phyloP scores from a whole-genome alignment of 2,329 filamentous ascomycete genomes.

The Colletotrichum scovillei region DNA sequence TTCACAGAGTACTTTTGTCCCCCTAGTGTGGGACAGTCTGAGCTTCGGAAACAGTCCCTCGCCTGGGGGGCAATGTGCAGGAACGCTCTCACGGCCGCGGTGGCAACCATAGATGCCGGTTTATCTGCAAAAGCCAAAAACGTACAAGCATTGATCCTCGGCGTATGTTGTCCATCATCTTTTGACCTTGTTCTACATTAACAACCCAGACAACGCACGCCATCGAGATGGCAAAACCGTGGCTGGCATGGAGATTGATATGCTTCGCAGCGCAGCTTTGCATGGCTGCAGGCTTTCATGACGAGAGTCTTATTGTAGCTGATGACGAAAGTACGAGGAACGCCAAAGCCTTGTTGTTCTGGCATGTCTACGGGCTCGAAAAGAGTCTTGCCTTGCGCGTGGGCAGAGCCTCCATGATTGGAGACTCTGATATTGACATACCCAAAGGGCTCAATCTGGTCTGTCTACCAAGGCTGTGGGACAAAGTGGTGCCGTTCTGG shows the following conservation, averaged over 20 bases:
- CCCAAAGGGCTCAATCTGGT: slow-evolving; percentile 45
- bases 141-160: slow-evolving; percentile 1
- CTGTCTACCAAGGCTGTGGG: slow-evolving; percentile 47
- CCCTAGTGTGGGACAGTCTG: neutral
- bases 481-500: slow-evolving; percentile 56
- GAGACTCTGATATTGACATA: slow-evolving; percentile 66
- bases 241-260: slow-evolving; percentile 8
- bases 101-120: neutral
- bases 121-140: neutral
- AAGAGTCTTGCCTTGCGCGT: slow-evolving; percentile 68
- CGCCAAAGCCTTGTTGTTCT: slow-evolving; percentile 50
- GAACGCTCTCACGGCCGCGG: slow-evolving; percentile 1
- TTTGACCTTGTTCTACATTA: no score
- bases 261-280: slow-evolving; percentile 7
- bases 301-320: slow-evolving; percentile 11
- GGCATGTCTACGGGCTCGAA: slow-evolving; percentile 66
- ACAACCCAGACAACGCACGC: slow-evolving; percentile 1
- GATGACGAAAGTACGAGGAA: neutral
- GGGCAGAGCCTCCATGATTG: slow-evolving; percentile 67
- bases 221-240: slow-evolving; percentile 16
- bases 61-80: slow-evolving; percentile 1
- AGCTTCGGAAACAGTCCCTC: neutral
- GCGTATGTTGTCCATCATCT: neutral
- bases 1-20: slow-evolving; percentile 51
- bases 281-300: slow-evolving; percentile 34